Evolutionary conservation across 352 stramenopile genomes (phyloP).

Genomic region (Pythium rishiriense): DNA sequence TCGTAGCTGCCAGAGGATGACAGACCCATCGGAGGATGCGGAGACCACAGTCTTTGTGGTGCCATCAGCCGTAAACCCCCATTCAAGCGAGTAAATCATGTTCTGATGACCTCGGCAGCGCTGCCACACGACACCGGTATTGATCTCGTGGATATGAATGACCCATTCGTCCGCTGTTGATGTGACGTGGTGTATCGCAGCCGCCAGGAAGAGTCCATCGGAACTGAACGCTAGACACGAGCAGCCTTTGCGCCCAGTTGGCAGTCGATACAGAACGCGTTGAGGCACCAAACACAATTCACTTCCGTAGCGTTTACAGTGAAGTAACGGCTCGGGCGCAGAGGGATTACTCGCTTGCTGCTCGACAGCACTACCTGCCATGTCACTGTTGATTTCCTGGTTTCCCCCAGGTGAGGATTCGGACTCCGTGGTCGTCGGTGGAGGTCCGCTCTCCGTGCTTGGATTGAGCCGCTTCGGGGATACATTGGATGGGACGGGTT

Average conservation of each 20-base stretch:
- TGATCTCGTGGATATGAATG: slow-evolving; percentile 50
- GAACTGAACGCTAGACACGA: slow-evolving; percentile 61
- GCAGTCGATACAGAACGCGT: slow-evolving; percentile 51
- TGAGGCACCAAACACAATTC: slow-evolving; percentile 64
- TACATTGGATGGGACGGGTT: slow-evolving; percentile 14
- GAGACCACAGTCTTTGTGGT: slow-evolving; percentile 38
- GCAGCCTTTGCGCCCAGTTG: slow-evolving; percentile 56
- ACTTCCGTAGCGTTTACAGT: slow-evolving; percentile 34
- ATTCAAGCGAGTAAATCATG: slow-evolving; percentile 66
- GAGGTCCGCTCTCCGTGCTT: not conserved
- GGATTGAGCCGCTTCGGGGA: not conserved
- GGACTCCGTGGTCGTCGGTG: too few relatives aligned
- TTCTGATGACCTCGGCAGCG: slow-evolving; percentile 46
- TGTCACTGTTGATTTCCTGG: not conserved
- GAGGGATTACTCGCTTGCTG: too few relatives aligned
- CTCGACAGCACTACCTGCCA: not conserved
- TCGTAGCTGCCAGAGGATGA: slow-evolving; percentile 41
- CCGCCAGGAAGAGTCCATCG: slow-evolving; percentile 53
- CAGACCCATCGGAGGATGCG: slow-evolving; percentile 60
- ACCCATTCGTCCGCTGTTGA: slow-evolving; percentile 22
- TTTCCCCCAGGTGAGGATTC: not conserved
- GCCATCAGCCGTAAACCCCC: slow-evolving; percentile 19
- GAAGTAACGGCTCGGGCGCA: slow-evolving; percentile 22
- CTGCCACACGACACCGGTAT: slow-evolving; percentile 36
- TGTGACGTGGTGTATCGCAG: slow-evolving; percentile 32